These are phyloP conservation scores for Taphrina populina DNA, from an alignment of 1,139 yeast genomes.

Conservation along the genomic window DNA sequence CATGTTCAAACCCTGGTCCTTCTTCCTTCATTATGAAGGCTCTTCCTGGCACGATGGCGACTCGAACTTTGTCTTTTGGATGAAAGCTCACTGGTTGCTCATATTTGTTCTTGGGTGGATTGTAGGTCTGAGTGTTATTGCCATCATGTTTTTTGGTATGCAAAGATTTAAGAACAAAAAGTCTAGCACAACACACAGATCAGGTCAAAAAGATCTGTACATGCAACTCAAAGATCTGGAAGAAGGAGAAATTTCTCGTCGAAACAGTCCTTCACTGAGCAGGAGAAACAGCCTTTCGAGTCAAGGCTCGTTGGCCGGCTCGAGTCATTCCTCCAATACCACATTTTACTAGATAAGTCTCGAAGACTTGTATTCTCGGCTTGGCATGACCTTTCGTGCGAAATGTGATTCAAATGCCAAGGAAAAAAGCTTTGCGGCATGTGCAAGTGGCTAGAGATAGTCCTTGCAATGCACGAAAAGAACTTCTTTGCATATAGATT, in stretches of 20 bases:
- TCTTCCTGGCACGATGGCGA: constrained; percentile 42
- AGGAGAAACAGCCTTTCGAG: constrained; percentile 9
- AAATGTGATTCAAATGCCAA: too few relatives aligned
- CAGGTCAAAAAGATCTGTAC: constrained; percentile 3
- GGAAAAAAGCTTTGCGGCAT: too few relatives aligned
- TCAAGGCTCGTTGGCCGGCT: too few relatives aligned
- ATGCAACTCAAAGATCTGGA: constrained; percentile 16
- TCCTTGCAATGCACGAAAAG: too few relatives aligned
- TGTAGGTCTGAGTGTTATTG: constrained; percentile 26
- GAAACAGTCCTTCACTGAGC: constrained; percentile 17
- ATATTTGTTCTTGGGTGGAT: constrained; percentile 38
- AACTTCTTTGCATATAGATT: too few relatives aligned
- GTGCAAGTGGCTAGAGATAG: too few relatives aligned
- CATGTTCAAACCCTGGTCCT: constrained; percentile 39
- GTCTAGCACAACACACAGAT: background rate
- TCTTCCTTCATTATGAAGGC: constrained; percentile 40
- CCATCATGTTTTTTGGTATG: constrained; percentile 20
- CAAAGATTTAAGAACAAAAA: background rate
- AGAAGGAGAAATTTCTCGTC: constrained; percentile 20
- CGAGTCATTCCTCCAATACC: too few relatives aligned
- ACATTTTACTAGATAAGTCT: too few relatives aligned
- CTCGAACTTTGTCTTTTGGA: constrained; percentile 40
- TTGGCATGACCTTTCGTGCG: too few relatives aligned
- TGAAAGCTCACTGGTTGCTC: constrained; percentile 39
- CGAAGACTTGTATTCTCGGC: too few relatives aligned